Base-by-base conservation (phyloP, 805 yeast genomes). In the Ogataea henricii region DNA sequence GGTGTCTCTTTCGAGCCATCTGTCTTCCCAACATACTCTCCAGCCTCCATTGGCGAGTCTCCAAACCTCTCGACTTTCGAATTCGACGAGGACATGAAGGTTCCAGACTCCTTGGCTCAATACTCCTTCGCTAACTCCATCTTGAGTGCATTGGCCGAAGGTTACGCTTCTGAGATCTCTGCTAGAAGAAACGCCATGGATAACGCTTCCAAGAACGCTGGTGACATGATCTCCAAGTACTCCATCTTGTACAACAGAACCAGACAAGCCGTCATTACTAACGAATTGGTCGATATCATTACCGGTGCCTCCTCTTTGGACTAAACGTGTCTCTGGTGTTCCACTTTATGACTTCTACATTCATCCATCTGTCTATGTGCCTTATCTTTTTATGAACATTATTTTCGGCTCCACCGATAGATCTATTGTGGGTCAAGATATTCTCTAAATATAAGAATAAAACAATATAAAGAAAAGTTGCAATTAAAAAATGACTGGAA, bases 141-240 rank as follows among this genome's bases (percentile, higher is more conserved):
- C 64, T 82, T 86, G 70, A 75, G 91, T 65, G 97, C 96, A 53
- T 81, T 91, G 80, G 92, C 97, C 57, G 97, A 94, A 71, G 98
- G 97, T 73, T 91, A 92, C 74, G 97, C 98, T 53, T 88, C 98
- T 50, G 99, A 92, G 80, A 81, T 91, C 59, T 86, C 95, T 57
- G 97, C 99, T 52, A 91, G 99, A 85, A 91, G 99, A 84, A 92
- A 89, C 71, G 98, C 99, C 62, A 92, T 92, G 99, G 99, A 92
- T 77, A 94, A 94, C 69, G 99, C 99, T 55, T 90, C 97, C 62
- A 92, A 94, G 94, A 92, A 92, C 71, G 99, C 99, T 56, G 96
- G 96, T 77, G 99, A 94, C 66, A 94, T 94, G 98, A 94, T 94
- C 70, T 83, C 81, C 77, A 86, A 82, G 69, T 92, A 88, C 87